Evolutionary conservation across 345 rosid species (phyloP), one percentile per base, ranked within the genome.

Genomic region (Streptanthus diversifolius): DNA sequence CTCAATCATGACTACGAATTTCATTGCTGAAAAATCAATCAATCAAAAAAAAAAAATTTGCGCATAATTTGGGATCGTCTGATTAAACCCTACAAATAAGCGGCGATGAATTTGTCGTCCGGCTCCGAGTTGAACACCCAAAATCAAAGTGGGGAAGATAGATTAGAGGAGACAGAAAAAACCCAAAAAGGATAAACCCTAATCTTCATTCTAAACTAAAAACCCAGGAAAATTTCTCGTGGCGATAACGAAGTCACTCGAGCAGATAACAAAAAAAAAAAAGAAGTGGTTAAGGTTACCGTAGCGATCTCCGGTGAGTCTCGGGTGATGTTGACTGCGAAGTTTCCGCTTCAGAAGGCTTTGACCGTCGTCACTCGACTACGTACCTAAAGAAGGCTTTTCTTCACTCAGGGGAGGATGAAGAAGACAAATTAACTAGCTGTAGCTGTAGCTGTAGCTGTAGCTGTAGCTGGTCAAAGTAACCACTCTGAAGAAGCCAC

Each of bases 1-100:
- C 52, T 40, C 35, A 54, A 30, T 53, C 47, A 70, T 27, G 14
- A 47, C 5, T 14, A 71, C 6, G 33, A 10, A 12, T 27, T 1
- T 29, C 7, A 47, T 10, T 22, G 22, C 19, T 29, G 44, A 33
- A 8, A 5, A 1, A 43, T 43, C 35, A 32, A 32, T 32, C 35
- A 32, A 32, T 32, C 1, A 32, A 1, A 32, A 5, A 1, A 32
- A 48, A 21, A 29, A 32, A 33, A 33, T 7, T 33, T 51, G 24
- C 54, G 9, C 11, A 29, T 22, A 54, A 11, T 54, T 53, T 54
- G 63, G 73, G 5, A 51, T 56, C 14, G n/a, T 8, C 24, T 53
- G 24, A 40, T 19, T 5, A 22, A 72, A 18, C 76, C 70, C 68
- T 71, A 71, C 53, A 37, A 27, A 45, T 27, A 49, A 49, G 14